Evolutionary conservation across 371 early-diverging fungal genomes (phyloP), one percentile per base, ranked within the genome.

Genomic region (Zychaea mexicana): DNA sequence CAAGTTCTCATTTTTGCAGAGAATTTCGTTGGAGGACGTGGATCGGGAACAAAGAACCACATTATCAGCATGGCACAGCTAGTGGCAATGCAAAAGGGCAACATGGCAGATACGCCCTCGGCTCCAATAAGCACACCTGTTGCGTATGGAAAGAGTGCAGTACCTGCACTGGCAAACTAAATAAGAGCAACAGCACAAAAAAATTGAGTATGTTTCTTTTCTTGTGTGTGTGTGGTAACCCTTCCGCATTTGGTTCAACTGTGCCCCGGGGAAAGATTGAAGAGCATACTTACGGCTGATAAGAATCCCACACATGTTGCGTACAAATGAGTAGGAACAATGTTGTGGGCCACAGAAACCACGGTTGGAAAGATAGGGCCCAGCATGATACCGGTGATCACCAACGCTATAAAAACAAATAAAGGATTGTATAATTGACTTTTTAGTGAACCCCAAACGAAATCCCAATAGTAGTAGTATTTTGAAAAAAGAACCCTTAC

Each of bases 281-380:
- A n/a, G 59, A 13, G 5, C 21, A 22, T 32, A 13, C 57, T 54
- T 62, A 71, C 69, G 32, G 67, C 73, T 12, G 67, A 59, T 22
- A 73, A 31, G 33, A 69, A 69, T 3, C 73, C 73, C 1, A 73
- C 61, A 19, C 65, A 39, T 6, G 62, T 62, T 1, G 73, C 67
- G 47, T 64, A 65, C 13, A 73, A 39, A 2, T 60, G 54, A 10
- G 56, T 30, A 10, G 70, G 70, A 12, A 67, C 49, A n/a, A 65
- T 38, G 27, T 69, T 33, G 10, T 60, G 61, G 0, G 67, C 64
- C 17, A 73, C 52, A 21, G 73, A 53, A 10, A 73, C 54, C 19
- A 70, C 70, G 1, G 74, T 70, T 3, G 74, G 74, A 32, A 70
- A 74, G 12, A 74, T 32, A 15, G 74, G 74, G 2, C 70, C 73